Percentiles rank a stretch among this genome's conserved stretches.
Evolutionary conservation across 495 filamentous ascomycete species (phyloP).

Genomic region (Ramalina intermedia): DNA sequence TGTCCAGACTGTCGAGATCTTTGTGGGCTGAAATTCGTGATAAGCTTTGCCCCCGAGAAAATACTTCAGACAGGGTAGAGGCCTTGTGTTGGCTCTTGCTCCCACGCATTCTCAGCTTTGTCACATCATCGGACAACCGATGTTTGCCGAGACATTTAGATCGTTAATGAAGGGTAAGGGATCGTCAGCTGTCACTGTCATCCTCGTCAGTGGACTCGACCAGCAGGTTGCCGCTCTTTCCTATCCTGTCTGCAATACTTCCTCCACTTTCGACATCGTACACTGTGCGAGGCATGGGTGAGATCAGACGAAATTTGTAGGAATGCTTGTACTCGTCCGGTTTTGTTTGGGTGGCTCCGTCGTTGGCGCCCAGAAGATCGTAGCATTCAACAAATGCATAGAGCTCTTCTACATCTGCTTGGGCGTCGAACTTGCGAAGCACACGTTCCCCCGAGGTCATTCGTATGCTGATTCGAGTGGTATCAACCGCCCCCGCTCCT

Average conservation of each 20-base stretch:
- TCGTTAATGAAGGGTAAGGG: background rate
- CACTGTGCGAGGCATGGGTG: constrained; percentile 66
- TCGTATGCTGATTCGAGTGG: constrained; percentile 69
- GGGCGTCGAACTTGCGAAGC: constrained; percentile 52
- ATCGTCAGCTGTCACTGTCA: constrained; percentile 32
- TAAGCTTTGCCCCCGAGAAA: too few relatives aligned
- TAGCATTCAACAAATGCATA: constrained; percentile 97
- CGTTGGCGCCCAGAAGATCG: constrained; percentile 37
- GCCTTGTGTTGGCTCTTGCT: too few relatives aligned
- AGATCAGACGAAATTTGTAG: constrained; percentile 69
- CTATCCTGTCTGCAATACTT: constrained; percentile 56
- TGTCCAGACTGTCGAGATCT: too few relatives aligned
- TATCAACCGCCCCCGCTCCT: constrained; percentile 42
- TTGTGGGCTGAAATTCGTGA: too few relatives aligned
- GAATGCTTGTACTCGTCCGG: constrained; percentile 61
- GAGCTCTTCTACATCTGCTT: constrained; percentile 64
- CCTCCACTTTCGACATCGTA: constrained; percentile 51
- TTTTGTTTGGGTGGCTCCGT: constrained; percentile 22
- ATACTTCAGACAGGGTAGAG: too few relatives aligned
- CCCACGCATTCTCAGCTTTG: too few relatives aligned
- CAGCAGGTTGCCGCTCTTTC: constrained; percentile 74
- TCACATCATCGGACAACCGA: too few relatives aligned
- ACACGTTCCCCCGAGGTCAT: constrained; percentile 59
- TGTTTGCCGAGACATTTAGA: background rate
- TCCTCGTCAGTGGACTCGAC: constrained; percentile 56